These are phyloP conservation scores for Artemisia annua DNA, from an alignment of 129 eudicot species.

Conservation along the genomic window DNA sequence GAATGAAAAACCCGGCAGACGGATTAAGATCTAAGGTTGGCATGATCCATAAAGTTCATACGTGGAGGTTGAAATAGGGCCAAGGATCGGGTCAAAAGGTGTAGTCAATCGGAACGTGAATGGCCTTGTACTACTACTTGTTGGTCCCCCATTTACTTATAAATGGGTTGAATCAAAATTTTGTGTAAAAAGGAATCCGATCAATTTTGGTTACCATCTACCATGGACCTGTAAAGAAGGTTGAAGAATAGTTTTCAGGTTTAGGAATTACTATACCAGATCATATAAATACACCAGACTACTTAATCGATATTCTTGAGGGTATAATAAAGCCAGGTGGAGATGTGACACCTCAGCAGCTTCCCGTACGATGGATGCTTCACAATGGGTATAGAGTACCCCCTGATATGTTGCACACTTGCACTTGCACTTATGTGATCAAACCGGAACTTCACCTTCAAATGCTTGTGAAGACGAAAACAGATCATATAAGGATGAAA, in stretches of 20 bases:
- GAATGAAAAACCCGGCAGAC: too few species aligned
- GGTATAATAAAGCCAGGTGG: conserved; percentile 56
- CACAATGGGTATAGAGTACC: conserved; percentile 83
- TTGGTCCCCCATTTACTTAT: too few species aligned
- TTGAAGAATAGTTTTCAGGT: conserved; percentile 76
- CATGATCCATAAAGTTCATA: too few species aligned
- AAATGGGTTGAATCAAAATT: too few species aligned
- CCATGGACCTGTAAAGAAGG: conserved; percentile 81
- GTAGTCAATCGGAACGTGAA: too few species aligned
- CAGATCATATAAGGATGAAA: conserved; percentile 29
- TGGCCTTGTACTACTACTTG: too few species aligned
- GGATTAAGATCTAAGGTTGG: too few species aligned
- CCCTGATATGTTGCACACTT: conserved; percentile 80
- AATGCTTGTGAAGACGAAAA: conserved; percentile 4
- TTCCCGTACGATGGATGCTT: conserved; percentile 91
- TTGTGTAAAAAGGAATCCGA: too few species aligned
- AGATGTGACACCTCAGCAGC: conserved; percentile 57
- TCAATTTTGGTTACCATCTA: conserved; percentile 42
- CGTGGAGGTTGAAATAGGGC: too few species aligned
- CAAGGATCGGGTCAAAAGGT: too few species aligned
- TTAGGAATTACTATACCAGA: conserved; percentile 78
- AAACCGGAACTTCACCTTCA: conserved; percentile 44
- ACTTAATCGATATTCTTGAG: conserved; percentile 78
- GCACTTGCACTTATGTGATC: conserved; percentile 58
- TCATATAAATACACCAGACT: conserved; percentile 82